A percentile compares a stretch with the other conserved stretches of the same genome.
These are phyloP conservation scores for Abelmoschus esculentus DNA, from an alignment of 345 rosid species.

Conservation along the genomic window DNA sequence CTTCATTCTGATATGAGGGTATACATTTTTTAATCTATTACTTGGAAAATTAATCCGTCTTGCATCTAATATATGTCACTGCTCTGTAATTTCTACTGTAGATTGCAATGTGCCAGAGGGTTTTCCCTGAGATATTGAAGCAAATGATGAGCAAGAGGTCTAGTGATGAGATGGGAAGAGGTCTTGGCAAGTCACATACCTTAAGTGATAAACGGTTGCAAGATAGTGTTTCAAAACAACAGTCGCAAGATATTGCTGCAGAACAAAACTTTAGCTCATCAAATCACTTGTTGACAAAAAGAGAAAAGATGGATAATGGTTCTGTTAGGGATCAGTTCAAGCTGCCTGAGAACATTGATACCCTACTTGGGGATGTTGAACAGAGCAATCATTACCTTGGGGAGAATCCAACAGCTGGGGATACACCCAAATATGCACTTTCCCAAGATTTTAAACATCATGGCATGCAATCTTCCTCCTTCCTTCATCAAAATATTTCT, in stretches of 20 bases:
- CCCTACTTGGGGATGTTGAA: conserved; percentile 42
- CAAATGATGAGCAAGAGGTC: conserved; percentile 65
- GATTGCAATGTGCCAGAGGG: conserved; percentile 91
- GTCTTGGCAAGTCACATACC: conserved; percentile 22
- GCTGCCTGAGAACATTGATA: conserved; percentile 35
- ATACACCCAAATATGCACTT: conserved; percentile 24
- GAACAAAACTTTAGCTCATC: conserved; percentile 28
- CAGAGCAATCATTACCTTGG: conserved; percentile 23
- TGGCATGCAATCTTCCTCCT: conserved; percentile 28
- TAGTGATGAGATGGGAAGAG: conserved; percentile 32
- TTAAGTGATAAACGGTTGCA: conserved; percentile 4
- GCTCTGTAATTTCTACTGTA: conserved; percentile 22
- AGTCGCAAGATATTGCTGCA: conserved; percentile 33
- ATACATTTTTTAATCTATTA: conserved; percentile 16
- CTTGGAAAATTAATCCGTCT: not conserved
- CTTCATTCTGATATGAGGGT: conserved; percentile 96
- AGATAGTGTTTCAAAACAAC: not conserved
- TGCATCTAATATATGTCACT: conserved; percentile 19
- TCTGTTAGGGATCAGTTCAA: conserved; percentile 25
- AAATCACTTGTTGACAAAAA: conserved; percentile 28
- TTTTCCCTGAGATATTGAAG: conserved; percentile 84
- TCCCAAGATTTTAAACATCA: conserved; percentile 25
- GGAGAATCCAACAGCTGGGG: conserved; percentile 18
- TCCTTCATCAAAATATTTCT: conserved; percentile 44
- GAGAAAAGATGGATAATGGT: conserved; percentile 37